Base-by-base conservation (phyloP, 352 stramenopile genomes). In the Globisporangium iwayamae region DNA sequence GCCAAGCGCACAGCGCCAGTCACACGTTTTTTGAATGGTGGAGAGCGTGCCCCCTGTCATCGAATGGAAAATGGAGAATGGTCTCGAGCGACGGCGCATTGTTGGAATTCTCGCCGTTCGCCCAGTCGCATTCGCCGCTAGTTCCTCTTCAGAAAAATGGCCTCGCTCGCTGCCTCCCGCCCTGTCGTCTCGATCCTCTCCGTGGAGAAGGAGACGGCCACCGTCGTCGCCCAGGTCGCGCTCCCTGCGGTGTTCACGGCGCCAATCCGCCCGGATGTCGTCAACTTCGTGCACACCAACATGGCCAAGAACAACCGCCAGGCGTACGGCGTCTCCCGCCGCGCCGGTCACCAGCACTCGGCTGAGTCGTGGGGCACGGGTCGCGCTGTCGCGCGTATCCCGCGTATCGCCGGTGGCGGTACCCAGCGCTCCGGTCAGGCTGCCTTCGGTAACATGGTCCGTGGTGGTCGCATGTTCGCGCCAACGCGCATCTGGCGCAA, bases 251-350 rank as follows among this genome's bases (percentile, higher is more conserved):
- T 99, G 68, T 98, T 99, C 86, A 98, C 93, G 69, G 96, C 97
- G 41, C 98, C 98, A 60, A 98, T 99, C 79, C 96, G 98, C 75
- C 94, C 96, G 58, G 98, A 99, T 84, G 90, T 99, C 57, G 97
- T 99, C 69, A 97, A 98, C 72, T 99, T 99, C 73, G 98, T 99
- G 51, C 97, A 99, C 91, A 99, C 94, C 47, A 98, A 99, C 90
- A 98, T 99, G 87, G 96, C 95, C 83, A 99, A 99, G 94, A 99
- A 99, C 89, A 86, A 97, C 71, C 95, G 98, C 78, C 98, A 99
- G 85, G 92, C 98, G 25, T 99, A 99, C 86, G 94, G 90, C 74
- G 97, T 99, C 50, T 98, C 87, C 69, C 95, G 97, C 63, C 81
- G 87, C 46, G 97, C 98, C 47, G 97, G 97, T 75, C 97, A 99